Base-by-base conservation (phyloP, 352 stramenopile genomes). In the Globisporangium radiosum region DNA sequence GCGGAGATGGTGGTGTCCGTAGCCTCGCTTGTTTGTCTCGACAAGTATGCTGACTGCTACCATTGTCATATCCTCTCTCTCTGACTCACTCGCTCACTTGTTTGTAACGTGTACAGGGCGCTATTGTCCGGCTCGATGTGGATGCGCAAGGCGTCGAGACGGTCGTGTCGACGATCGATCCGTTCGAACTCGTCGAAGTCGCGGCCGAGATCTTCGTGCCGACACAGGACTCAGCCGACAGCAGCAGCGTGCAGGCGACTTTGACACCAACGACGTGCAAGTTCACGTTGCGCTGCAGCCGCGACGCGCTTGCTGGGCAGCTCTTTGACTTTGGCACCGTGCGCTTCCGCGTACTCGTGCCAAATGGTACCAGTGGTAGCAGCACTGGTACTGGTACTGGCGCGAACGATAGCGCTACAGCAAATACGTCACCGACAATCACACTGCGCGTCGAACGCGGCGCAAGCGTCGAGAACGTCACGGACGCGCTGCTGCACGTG, bases 161-260 rank as follows among this genome's bases (percentile, higher is more conserved):
- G n/a, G 43, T 58, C 37, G 10, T 81, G 33, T 81, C 74, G 36
- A 36, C 47, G 40, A 66, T 84, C 33, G 81, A 84, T 25, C 74
- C 74, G 8, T 79, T 71, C 45, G 68, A 76, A 45, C 42, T 55
- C 0, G 54, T 70, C 5, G 53, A 67, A 11, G 36, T 65, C 70
- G 56, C 52, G 66, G 47, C 70, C 42, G 36, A 65, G 33, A 6
- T 57, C 42, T 38, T 36, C 2, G 25, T 2, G 25, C 25, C 1
- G 25, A 25, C 25, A 25, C 25, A 25, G 25, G 25, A 25, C 25
- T 3, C 25, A 45, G 44, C 50, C 1, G 36, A 52, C 40, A 25
- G 15, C 13, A 11, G 33, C 48, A 14, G 14, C 14, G 50, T 13
- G 7, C 7, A 7, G 40, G n/a, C 45, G 14, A 7, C 14, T 10